phyloP scores from a whole-genome alignment of 306 rosid species.

The Abrus precatorius region DNA sequence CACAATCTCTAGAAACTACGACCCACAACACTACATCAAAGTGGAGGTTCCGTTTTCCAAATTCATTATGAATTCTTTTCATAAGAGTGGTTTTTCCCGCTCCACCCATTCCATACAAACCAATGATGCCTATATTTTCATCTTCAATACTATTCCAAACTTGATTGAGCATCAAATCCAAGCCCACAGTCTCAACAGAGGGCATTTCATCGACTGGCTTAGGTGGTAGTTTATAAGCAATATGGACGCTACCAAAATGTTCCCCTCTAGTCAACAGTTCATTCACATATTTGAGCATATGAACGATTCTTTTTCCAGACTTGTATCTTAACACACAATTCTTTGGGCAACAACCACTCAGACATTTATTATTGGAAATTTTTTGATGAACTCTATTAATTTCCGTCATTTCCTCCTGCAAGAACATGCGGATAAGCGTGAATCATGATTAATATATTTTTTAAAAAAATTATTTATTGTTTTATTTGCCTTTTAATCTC shows the following conservation, averaged over 20 bases:
- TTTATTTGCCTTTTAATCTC: too few relatives aligned
- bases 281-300: not conserved
- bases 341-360: too few relatives aligned
- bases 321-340: slow-evolving; percentile 42
- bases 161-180: slow-evolving; percentile 13
- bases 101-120: slow-evolving; percentile 52
- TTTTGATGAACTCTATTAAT: too few relatives aligned
- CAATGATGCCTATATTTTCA: slow-evolving; percentile 40
- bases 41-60: not conserved
- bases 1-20: slow-evolving; percentile 37
- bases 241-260: not conserved
- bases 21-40: slow-evolving; percentile 42
- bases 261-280: not conserved
- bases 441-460: too few relatives aligned
- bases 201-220: slow-evolving; percentile 20
- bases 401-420: too few relatives aligned
- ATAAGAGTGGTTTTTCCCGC: slow-evolving; percentile 41
- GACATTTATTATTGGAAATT: too few relatives aligned
- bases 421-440: too few relatives aligned
- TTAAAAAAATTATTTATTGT: too few relatives aligned
- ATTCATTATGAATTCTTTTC: slow-evolving; percentile 29
- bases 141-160: slow-evolving; percentile 34
- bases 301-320: not conserved
- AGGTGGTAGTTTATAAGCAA: not conserved
- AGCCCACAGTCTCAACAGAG: not conserved